Conservation (phyloP, 176 grass and related monocot genomes). For the Carex pumila region DNA sequence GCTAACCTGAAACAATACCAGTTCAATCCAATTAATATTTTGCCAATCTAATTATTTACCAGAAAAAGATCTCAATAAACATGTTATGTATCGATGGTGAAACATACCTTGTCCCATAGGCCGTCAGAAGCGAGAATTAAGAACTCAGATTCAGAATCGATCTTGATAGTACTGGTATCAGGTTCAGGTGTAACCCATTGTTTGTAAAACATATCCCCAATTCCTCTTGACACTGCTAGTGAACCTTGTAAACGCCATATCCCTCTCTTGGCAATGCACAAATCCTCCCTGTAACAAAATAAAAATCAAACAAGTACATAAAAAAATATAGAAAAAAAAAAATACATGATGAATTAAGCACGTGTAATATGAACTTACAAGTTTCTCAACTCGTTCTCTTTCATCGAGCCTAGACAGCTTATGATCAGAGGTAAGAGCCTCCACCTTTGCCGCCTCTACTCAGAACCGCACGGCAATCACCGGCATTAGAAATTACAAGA, state of each 20-base stretch:
- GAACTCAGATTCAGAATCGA: constrained; percentile 43
- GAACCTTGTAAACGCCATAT: constrained; percentile 22
- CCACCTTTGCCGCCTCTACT: constrained; percentile 30
- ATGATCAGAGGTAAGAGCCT: constrained; percentile 45
- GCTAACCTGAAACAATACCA: too few relatives aligned
- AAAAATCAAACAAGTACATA: not conserved
- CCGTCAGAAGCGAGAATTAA: constrained; percentile 85
- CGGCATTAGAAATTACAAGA: constrained; percentile 41
- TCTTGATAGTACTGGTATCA: constrained; percentile 15
- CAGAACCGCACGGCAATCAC: constrained; percentile 43
- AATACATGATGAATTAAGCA: not conserved
- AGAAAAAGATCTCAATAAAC: not conserved
- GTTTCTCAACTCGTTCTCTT: constrained; percentile 39
- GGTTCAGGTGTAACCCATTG: constrained; percentile 39
- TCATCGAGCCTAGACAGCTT: constrained; percentile 35
- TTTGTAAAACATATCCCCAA: constrained; percentile 15
- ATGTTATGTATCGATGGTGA: not conserved
- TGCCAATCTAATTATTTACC: too few relatives aligned
- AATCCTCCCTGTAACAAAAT: constrained; percentile 17
- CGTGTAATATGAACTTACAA: constrained; percentile 26
- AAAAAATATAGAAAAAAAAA: not conserved
- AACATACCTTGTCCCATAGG: constrained; percentile 70
- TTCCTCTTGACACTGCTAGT: constrained; percentile 48
- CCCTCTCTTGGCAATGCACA: not conserved
- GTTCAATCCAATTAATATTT: too few relatives aligned